Percentiles rank a stretch among this genome's conserved stretches.
Conservation (phyloP, 2,329 filamentous ascomycete species). For the Aspergillus pseudonomiae region DNA sequence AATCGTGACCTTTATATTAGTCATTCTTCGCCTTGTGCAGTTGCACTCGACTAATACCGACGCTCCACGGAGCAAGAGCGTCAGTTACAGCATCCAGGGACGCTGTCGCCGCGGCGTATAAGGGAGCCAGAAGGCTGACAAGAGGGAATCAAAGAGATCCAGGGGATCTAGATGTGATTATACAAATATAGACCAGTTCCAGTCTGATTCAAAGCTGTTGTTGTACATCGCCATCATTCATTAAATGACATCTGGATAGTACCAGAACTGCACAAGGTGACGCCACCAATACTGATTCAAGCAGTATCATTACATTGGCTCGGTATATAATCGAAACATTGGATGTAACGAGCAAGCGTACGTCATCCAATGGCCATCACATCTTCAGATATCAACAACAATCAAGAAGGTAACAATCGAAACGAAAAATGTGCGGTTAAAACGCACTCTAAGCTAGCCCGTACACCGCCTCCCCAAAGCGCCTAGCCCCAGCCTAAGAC, state of each 20-base stretch:
- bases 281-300: not conserved
- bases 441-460: not conserved
- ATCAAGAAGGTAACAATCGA: not conserved
- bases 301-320: not conserved
- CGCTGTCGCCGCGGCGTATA: slow-evolving; percentile 58
- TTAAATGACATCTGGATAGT: not conserved
- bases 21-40: slow-evolving; percentile 74
- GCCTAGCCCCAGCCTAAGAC: slow-evolving; percentile 15
- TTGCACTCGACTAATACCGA: slow-evolving; percentile 73
- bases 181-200: not conserved
- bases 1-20: slow-evolving; percentile 74
- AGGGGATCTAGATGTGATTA: not conserved
- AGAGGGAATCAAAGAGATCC: not conserved
- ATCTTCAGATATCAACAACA: not conserved
- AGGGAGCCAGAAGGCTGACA: slow-evolving; percentile 4
- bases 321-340: not conserved
- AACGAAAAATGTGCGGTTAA: slow-evolving; percentile 6
- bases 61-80: slow-evolving; percentile 64
- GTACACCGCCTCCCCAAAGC: slow-evolving; percentile 23
- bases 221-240: slow-evolving; percentile 9
- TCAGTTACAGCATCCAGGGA: slow-evolving; percentile 60
- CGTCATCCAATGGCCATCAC: not conserved
- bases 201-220: not conserved
- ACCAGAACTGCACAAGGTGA: not conserved
- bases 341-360: not conserved